Evolutionary conservation across 2,329 filamentous ascomycete genomes (phyloP), one percentile per base, ranked within the genome.

Genomic region (Epichloe sibirici): DNA sequence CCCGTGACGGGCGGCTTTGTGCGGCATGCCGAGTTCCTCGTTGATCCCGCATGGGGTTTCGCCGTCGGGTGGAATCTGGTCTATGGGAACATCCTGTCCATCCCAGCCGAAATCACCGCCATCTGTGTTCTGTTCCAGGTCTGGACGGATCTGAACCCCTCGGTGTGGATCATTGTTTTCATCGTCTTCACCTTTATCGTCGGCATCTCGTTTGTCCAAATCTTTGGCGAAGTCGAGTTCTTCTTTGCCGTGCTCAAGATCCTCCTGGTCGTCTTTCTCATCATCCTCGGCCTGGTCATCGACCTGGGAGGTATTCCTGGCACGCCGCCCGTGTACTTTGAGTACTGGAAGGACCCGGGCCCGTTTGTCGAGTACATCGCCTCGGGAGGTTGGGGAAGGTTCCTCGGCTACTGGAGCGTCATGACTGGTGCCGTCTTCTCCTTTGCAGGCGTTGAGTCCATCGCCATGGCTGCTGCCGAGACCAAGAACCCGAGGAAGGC

Each of bases 341-440:
- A 73, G 40, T 87, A 86, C 66, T 90, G 85, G 86, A 77, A 71
- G 51, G 66, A 81, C 35, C 85, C 85, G 0, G 84, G 82, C 1
- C 80, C 83, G 0, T 84, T 86, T 58, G 80, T 83, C 37, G 78
- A 83, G 59, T 79, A 83, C 61, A 76, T 86, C n/a, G 73, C 73
- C 3, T 70, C 68, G 0, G 75, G 79, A 0, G 69, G 77, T 34
- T 79, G 73, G 69, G 84, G 83, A 13, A 71, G 73, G 13, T 88
- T 88, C 61, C 71, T 87, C 4, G 85, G 85, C 7, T 81, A 86
- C 59, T 76, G 78, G 51, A 78, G 81, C 39, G 76, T 82, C 47
- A 78, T 79, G 48, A 77, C 75, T 11, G 79, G 79, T 21, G 81
- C 84, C 52, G 80, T 85, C 47, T 85, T 81, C 60, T 84, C 81